Evolutionary conservation across 1,284 basidiomycete species (phyloP), one percentile per base, ranked within the genome.

Genomic region (Boletus nobilissimus): DNA sequence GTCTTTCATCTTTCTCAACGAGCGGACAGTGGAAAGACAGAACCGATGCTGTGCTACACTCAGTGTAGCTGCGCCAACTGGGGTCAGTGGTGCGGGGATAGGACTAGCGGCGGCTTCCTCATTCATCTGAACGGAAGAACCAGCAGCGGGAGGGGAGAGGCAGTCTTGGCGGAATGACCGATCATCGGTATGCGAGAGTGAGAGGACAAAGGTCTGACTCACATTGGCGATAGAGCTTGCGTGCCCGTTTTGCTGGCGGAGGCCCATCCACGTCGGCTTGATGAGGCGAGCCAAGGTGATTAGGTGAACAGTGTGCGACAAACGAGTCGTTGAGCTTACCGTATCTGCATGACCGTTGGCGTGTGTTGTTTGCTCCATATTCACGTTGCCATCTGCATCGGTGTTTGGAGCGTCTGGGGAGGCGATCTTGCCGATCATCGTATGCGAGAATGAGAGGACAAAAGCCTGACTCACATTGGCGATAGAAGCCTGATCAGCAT

Each of bases 1-100:
- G 74, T 98, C 97, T 85, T 96, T 96, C 82, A 94, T 87, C 88
- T 96, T 97, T 89, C 97, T 98, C 83, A 99, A 87, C 40, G 92
- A 91, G 72, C 96, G 94, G 68, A 99, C 87, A 4, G 95, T 94
- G 16, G 93, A 95, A 76, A 93, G 87, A 78, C 94, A 94, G 85
- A 96, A 97, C 72, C 96, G 95, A 86, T 94, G 93, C 85, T 99
- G 98, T 3, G 90, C 88, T 32, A 85, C 75, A 77, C 88, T 92
- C 77, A 94, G 83, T 5, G 89, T 91, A 3, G 90, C 87, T 4
- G 87, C 84, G 22, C 86, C 86, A 3, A 72, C 82, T 80, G 76
- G 87, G 39, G 85, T 85, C 62, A 86, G 84, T 66, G 89, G 87
- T 6, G 82, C 84, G 14, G 89, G 87, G 24, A 87, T 87, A 43